Evolutionary conservation across 2,329 filamentous ascomycete genomes (phyloP).

Genomic region (Leptosphaerulina australis): DNA sequence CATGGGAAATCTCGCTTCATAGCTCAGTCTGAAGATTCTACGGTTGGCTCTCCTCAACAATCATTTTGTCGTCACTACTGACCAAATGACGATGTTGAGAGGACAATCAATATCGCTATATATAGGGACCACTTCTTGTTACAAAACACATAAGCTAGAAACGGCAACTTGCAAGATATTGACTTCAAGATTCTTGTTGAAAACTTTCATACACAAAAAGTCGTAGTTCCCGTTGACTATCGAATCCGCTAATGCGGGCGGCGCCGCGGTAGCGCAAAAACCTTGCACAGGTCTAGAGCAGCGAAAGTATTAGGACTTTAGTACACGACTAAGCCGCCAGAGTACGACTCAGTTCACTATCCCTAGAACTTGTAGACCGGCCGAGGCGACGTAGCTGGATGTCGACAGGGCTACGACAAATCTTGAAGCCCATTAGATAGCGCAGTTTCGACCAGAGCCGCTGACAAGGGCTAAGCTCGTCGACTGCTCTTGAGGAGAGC

Average conservation of each 20-base stretch:
- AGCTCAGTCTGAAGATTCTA: neutral
- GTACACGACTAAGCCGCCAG: conserved; percentile 7
- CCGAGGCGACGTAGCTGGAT: neutral
- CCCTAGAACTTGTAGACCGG: neutral
- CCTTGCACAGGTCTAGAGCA: conserved; percentile 10
- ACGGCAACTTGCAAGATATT: conserved; percentile 4
- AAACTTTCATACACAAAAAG: no score
- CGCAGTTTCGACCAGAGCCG: conserved; percentile 1
- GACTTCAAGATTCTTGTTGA: conserved; percentile 11
- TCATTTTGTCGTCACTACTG: conserved; percentile 5
- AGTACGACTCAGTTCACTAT: conserved; percentile 7
- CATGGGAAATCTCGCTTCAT: neutral
- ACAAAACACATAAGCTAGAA: conserved; percentile 6
- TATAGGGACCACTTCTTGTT: conserved; percentile 5
- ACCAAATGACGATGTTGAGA: conserved; percentile 10
- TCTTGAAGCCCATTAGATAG: neutral
- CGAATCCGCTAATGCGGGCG: conserved; percentile 13
- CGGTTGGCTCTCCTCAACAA: neutral
- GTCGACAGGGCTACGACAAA: conserved; percentile 6
- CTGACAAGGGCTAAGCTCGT: conserved; percentile 6
- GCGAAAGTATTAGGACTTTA: conserved; percentile 3
- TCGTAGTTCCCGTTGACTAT: conserved; percentile 13
- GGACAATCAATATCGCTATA: conserved; percentile 12
- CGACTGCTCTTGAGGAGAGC: conserved; percentile 1
- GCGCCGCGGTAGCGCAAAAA: conserved; percentile 17